phyloP scores from a whole-genome alignment of 2,329 filamentous ascomycete genomes.

The Botrytis sinoallii region DNA sequence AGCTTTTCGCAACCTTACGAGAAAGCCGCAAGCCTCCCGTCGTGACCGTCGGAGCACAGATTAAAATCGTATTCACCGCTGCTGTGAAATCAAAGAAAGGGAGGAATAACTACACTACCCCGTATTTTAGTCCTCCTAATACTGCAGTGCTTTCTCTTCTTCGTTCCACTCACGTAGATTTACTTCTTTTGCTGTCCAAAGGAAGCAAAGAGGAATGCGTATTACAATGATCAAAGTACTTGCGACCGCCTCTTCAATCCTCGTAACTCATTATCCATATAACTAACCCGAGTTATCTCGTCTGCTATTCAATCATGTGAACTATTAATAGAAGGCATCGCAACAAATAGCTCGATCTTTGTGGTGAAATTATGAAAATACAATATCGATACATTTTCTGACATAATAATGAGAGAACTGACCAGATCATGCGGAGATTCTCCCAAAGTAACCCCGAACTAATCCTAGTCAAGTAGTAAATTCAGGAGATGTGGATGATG shows the following conservation, averaged over 20 bases:
- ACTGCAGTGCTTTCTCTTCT: conserved; percentile 5
- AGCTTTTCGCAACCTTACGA: background rate
- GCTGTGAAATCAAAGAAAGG: conserved; percentile 15
- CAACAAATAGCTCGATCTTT: background rate
- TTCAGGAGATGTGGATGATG: background rate
- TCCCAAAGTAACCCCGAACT: conserved; percentile 2
- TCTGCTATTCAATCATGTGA: conserved; percentile 4
- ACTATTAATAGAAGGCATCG: conserved; percentile 7
- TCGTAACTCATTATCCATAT: background rate
- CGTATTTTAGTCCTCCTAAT: conserved; percentile 4
- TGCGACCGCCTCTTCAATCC: background rate
- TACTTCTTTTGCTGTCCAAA: background rate
- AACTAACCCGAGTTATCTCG: background rate
- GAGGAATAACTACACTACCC: background rate
- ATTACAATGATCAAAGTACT: conserved; percentile 2
- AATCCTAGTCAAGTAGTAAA: conserved; percentile 14
- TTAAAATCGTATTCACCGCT: conserved; percentile 20
- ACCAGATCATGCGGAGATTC: conserved; percentile 19
- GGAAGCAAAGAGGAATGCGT: conserved; percentile 5
- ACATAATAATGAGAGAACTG: conserved; percentile 8
- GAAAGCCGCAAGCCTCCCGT: conserved; percentile 9
- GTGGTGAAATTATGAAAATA: background rate
- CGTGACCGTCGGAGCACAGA: conserved; percentile 16
- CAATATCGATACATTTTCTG: background rate
- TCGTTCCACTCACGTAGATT: background rate